Conservation (phyloP, 768 basidiomycete species). For the Agaricus sinodeliciosus region DNA sequence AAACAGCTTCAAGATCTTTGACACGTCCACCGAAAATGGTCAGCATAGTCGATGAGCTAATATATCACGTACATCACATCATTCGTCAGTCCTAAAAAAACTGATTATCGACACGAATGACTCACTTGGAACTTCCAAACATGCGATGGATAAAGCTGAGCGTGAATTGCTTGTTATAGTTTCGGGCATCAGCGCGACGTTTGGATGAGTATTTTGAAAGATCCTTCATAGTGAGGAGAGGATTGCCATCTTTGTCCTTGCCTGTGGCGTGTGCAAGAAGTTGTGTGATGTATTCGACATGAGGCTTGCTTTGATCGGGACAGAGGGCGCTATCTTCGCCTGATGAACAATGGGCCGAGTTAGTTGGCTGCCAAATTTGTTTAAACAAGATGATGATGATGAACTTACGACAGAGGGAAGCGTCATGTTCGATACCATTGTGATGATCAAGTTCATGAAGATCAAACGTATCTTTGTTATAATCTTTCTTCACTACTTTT, state of each 20-base stretch:
- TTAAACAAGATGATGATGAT: not conserved
- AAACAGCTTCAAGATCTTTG: slow-evolving; percentile 38
- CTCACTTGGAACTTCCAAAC: slow-evolving; percentile 66
- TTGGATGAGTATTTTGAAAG: slow-evolving; percentile 50
- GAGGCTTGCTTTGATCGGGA: slow-evolving; percentile 47
- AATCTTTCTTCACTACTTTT: slow-evolving; percentile 45
- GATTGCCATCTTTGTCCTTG: slow-evolving; percentile 39
- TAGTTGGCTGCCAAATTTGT: too few relatives aligned
- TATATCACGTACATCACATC: not conserved
- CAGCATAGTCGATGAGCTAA: slow-evolving; percentile 55
- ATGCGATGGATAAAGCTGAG: slow-evolving; percentile 44
- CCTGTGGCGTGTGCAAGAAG: slow-evolving; percentile 55
- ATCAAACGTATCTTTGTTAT: slow-evolving; percentile 54
- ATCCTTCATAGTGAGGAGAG: slow-evolving; percentile 49
- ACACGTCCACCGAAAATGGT: slow-evolving; percentile 45
- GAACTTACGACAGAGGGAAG: slow-evolving; percentile 51
- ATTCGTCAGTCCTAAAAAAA: not conserved
- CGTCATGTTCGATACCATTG: slow-evolving; percentile 73
- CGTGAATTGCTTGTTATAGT: slow-evolving; percentile 50
- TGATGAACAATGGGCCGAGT: slow-evolving; percentile 16
- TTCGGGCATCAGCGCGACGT: slow-evolving; percentile 52
- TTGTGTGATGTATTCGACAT: slow-evolving; percentile 45
- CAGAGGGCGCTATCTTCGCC: slow-evolving; percentile 44
- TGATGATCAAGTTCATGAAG: slow-evolving; percentile 64
- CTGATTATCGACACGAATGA: slow-evolving; percentile 8